Conservation (phyloP, 2,329 filamentous ascomycete species). For the Thermothelomyces thermophilus region DNA sequence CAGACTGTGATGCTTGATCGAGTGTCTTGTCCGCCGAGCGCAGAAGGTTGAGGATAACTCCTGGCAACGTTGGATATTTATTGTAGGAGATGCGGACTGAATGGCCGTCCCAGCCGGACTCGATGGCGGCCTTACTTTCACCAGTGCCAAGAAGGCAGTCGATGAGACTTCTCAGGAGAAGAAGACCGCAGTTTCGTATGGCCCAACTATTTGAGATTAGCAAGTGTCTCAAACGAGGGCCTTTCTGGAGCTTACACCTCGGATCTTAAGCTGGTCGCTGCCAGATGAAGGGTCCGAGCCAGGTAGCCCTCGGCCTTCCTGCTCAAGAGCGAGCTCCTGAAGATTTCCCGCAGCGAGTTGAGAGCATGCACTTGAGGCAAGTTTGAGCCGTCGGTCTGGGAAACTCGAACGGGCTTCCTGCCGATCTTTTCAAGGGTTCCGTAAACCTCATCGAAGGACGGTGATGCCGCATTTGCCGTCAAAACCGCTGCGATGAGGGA, state of each 20-base stretch:
- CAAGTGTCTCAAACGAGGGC: not conserved
- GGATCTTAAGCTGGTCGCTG: constrained; percentile 70
- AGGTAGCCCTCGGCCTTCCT: constrained; percentile 68
- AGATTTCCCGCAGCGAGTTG: constrained; percentile 88
- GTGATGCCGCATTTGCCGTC: constrained; percentile 52
- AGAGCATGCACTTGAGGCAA: constrained; percentile 90
- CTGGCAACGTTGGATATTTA: constrained; percentile 59
- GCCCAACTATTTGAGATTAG: constrained; percentile 59
- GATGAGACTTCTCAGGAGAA: constrained; percentile 80
- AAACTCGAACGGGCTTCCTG: constrained; percentile 43
- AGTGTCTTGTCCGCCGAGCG: constrained; percentile 43
- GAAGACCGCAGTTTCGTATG: constrained; percentile 85
- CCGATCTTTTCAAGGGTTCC: constrained; percentile 55
- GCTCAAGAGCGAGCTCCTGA: constrained; percentile 73
- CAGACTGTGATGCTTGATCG: constrained; percentile 30
- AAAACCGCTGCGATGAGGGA: constrained; percentile 78
- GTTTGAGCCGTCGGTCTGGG: constrained; percentile 56
- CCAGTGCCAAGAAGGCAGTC: constrained; percentile 71
- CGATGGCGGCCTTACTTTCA: constrained; percentile 59
- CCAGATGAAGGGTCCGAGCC: constrained; percentile 68
- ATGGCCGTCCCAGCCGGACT: constrained; percentile 57
- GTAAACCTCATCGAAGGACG: constrained; percentile 61
- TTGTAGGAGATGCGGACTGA: constrained; percentile 62
- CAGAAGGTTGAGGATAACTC: constrained; percentile 58
- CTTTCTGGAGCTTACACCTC: constrained; percentile 52